Conservation (phyloP, 768 basidiomycete genomes). For the Lentinula edodes region DNA sequence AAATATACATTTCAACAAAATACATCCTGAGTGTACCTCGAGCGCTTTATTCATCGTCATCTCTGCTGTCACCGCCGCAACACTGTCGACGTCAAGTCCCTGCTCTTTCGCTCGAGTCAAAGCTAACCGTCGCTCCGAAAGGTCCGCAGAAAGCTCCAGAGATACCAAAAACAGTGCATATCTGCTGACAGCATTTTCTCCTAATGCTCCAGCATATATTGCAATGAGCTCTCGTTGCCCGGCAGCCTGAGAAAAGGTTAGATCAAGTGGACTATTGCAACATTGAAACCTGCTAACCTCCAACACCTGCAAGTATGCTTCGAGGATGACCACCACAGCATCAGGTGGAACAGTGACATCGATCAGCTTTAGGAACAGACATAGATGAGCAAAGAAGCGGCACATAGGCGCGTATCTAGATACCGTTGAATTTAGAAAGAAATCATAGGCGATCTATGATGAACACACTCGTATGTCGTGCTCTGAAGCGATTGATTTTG, state of each 20-base stretch:
- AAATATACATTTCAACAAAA: slow-evolving; percentile 3
- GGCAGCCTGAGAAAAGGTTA: slow-evolving; percentile 40
- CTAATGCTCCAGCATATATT: slow-evolving; percentile 87
- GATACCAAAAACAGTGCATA: slow-evolving; percentile 89
- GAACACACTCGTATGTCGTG: slow-evolving; percentile 51
- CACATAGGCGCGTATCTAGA: slow-evolving; percentile 63
- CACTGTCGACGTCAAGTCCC: slow-evolving; percentile 74
- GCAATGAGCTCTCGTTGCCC: slow-evolving; percentile 85
- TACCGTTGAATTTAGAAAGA: not conserved
- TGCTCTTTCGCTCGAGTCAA: slow-evolving; percentile 77
- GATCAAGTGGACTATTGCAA: not conserved
- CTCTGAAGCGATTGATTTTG: slow-evolving; percentile 42
- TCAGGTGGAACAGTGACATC: slow-evolving; percentile 66
- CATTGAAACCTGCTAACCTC: slow-evolving; percentile 44
- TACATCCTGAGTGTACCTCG: slow-evolving; percentile 31
- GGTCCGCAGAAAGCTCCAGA: slow-evolving; percentile 57
- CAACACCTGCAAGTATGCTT: slow-evolving; percentile 83
- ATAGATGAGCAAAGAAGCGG: slow-evolving; percentile 92
- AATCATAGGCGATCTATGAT: not conserved
- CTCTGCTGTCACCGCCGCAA: slow-evolving; percentile 79
- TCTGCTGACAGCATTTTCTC: slow-evolving; percentile 86
- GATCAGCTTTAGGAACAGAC: slow-evolving; percentile 83
- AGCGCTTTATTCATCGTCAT: slow-evolving; percentile 69
- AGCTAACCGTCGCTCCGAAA: slow-evolving; percentile 61
- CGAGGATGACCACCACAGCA: slow-evolving; percentile 76